Base-by-base conservation (phyloP, 352 stramenopile genomes). In the Phytophthora kernoviae region DNA sequence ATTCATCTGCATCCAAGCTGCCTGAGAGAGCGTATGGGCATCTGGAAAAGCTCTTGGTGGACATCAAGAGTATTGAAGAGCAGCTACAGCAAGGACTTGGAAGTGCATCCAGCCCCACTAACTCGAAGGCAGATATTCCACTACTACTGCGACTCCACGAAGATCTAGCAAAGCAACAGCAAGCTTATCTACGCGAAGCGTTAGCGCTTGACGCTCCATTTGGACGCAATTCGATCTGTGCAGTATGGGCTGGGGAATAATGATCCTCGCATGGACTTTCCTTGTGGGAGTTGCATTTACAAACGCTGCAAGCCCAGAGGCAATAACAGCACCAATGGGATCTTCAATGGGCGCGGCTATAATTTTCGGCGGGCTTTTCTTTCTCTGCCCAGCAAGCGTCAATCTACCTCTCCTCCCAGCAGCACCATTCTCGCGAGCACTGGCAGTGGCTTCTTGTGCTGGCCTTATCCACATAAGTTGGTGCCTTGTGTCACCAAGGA, bases 141-240 rank as follows among this genome's bases (percentile, higher is more conserved):
- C 39, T 75, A 36, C 53, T 74, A 24, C 34, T 81, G 37, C 66
- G 75, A 20, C 57, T 77, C 12, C 61, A 79, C 26, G 52, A 77
- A 40, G 62, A 75, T 17, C 62, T 89, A 7, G 63, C 53, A 0
- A 65, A 46, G 5, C 56, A 63, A 5, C 80, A 89, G 22, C 77
- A 87, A n/a, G 40, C 41, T 1, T 94, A 91, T 21, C 62, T 96
- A 10, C 70, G 74, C 15, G 80, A 94, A 64, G 81, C 82, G 0
- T 39, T 93, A 17, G 71, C 72, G 3, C 60, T 91, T 2, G 81
- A 7, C 81, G 87, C 9, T 88, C 84, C 12, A 86, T 94, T 51
- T 96, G 87, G 86, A 96, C 87, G 33, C 87, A 96, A 30, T 96
- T 96, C 44, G 87, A 96, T 51, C 58, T 94, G n/a, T 71, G 65